Evolutionary conservation across 148 eudicot genomes (phyloP).

Genomic region (Nepenthes gracilis): DNA sequence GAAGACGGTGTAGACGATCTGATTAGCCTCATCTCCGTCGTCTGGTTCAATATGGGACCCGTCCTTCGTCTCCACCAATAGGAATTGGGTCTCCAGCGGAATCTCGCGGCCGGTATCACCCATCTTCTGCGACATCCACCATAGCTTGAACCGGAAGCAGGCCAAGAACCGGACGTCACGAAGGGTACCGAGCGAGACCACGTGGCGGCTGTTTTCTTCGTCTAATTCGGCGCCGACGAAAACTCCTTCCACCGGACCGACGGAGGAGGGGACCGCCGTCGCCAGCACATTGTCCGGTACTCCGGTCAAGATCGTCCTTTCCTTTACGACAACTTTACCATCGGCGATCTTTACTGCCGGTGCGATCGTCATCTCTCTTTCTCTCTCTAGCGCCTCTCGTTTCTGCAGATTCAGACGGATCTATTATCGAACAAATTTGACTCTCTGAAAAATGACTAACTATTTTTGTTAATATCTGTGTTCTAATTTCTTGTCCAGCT

Average conservation of each 20-base stretch:
- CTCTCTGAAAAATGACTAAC: neutral
- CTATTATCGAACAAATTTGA: too few species aligned
- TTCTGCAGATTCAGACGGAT: slow-evolving; percentile 9
- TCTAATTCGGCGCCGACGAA: slow-evolving; percentile 55
- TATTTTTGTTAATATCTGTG: too few species aligned
- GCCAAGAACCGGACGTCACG: slow-evolving; percentile 57
- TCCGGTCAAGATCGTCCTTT: slow-evolving; percentile 43
- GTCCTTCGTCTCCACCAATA: slow-evolving; percentile 48
- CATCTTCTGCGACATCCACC: slow-evolving; percentile 95
- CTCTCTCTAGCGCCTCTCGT: slow-evolving; percentile 15
- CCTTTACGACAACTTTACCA: slow-evolving; percentile 42
- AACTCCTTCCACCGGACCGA: slow-evolving; percentile 46
- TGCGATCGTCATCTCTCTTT: slow-evolving; percentile 47
- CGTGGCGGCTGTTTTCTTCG: slow-evolving; percentile 31
- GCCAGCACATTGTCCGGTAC: slow-evolving; percentile 49
- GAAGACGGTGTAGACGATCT: slow-evolving; percentile 44
- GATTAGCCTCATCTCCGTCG: slow-evolving; percentile 27
- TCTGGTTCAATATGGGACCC: slow-evolving; percentile 33
- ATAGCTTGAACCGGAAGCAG: slow-evolving; percentile 68
- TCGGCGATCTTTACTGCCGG: slow-evolving; percentile 45
- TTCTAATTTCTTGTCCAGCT: too few species aligned
- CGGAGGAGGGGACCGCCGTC: slow-evolving; percentile 37
- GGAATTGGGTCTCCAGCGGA: slow-evolving; percentile 75
- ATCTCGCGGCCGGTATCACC: slow-evolving; percentile 54
- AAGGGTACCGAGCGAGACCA: slow-evolving; percentile 44